Evolutionary conservation across 2,329 filamentous ascomycete species (phyloP).

Genomic region (Neonectria neomacrospora): DNA sequence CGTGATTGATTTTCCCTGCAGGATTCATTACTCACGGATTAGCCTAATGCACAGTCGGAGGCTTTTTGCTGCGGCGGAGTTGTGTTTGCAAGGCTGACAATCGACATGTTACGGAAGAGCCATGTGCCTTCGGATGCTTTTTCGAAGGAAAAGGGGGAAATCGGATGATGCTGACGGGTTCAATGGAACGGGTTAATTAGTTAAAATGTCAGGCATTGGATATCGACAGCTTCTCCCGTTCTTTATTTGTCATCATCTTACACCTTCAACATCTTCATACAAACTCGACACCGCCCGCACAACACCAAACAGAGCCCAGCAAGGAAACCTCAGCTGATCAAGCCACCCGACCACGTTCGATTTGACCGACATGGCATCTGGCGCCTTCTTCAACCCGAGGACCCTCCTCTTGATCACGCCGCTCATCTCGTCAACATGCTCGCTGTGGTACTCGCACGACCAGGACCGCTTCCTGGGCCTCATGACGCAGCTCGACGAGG

Average conservation of each 20-base stretch:
- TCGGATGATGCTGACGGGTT: constrained; percentile 1
- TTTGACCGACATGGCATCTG: constrained; percentile 49
- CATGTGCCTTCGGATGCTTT: constrained; percentile 12
- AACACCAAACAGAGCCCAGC: not conserved
- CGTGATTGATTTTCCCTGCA: not conserved
- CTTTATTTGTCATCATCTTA: not conserved
- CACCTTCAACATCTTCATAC: not conserved
- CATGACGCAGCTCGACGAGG: constrained; percentile 47
- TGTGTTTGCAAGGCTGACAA: not conserved
- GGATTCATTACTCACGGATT: not conserved
- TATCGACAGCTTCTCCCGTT: not conserved
- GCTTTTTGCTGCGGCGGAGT: constrained; percentile 3
- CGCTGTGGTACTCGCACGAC: constrained; percentile 58
- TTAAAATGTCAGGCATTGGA: not conserved
- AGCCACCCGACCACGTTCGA: too few species aligned
- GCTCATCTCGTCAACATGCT: constrained; percentile 59
- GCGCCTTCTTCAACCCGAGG: constrained; percentile 51
- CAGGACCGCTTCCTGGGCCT: constrained; percentile 56
- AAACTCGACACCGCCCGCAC: not conserved
- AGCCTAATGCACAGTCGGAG: constrained; percentile 10
- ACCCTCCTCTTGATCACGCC: constrained; percentile 56
- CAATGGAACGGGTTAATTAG: not conserved
- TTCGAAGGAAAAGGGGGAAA: not conserved
- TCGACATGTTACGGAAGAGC: not conserved
- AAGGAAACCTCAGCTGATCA: not conserved